A percentile compares a stretch with the other conserved stretches of the same genome.
These are phyloP conservation scores for Zygotorulaspora florentina DNA, from an alignment of 805 yeast species.

Conservation along the genomic window DNA sequence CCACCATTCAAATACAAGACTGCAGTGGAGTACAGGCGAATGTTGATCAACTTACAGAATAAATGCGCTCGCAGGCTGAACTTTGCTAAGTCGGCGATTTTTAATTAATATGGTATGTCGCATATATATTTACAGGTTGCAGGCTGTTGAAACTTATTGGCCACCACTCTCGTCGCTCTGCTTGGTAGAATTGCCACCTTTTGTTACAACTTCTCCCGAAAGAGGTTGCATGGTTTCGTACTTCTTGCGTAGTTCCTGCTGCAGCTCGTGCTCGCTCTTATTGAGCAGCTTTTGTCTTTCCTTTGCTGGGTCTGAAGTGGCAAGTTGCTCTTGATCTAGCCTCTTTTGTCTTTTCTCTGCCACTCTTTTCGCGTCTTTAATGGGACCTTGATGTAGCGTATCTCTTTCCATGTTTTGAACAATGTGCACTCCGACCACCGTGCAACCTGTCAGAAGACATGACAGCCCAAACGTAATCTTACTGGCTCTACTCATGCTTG, in stretches of 20 bases:
- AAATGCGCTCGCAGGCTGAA: too few species aligned
- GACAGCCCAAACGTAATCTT: slow-evolving; percentile 67
- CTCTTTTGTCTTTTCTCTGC: slow-evolving; percentile 39
- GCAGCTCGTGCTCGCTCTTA: slow-evolving; percentile 61
- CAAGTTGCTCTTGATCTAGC: slow-evolving; percentile 35
- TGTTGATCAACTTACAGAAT: too few species aligned
- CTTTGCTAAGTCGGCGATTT: too few species aligned
- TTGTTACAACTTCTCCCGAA: slow-evolving; percentile 46
- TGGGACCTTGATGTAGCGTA: slow-evolving; percentile 75
- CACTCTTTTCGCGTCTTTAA: slow-evolving; percentile 70
- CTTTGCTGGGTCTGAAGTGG: slow-evolving; percentile 32
- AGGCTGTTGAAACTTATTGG: neutral
- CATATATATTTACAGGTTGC: slow-evolving; percentile 3
- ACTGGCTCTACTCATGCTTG: slow-evolving; percentile 70
- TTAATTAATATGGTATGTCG: too few species aligned
- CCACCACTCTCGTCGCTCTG: neutral
- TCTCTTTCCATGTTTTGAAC: slow-evolving; percentile 68
- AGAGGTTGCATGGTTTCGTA: slow-evolving; percentile 62
- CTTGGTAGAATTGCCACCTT: slow-evolving; percentile 32
- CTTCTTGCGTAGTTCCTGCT: slow-evolving; percentile 54
- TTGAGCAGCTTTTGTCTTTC: slow-evolving; percentile 49
- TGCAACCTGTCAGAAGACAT: slow-evolving; percentile 49
- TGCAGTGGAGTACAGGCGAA: too few species aligned
- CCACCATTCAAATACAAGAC: too few species aligned
- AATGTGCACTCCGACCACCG: slow-evolving; percentile 65